Base-by-base conservation (phyloP, 225 moss, liverwort and hornwort species). In the Pleurozium schreberi region DNA sequence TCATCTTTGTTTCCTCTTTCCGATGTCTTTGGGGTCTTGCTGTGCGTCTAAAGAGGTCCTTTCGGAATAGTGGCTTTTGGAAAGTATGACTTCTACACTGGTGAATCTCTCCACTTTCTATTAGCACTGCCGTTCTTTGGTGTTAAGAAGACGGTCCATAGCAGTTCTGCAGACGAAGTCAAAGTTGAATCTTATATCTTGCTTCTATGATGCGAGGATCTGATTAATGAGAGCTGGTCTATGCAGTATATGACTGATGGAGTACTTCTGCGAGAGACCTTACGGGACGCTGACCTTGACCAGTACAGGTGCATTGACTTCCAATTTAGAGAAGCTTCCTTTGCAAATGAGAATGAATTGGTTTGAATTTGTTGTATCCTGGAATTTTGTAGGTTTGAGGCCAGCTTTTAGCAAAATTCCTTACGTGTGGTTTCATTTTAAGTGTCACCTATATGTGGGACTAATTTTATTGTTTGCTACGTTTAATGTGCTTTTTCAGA, bases 241-340 rank as follows among this genome's bases (percentile, higher is more conserved):
- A 74, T 89, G 92, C 97, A 98, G 97, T 99, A 99, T 86, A 99
- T 99, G 99, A 99, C 99, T 57, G 99, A 99, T 89, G 99, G 99
- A 77, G 99, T 99, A 67, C 96, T 99, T 83, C 93, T 99, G 81
- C 97, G 99, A 73, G 99, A 99, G 84, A 99, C 99, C 50, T 91
- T 99, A 86, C 93, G 97, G 76, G 99, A 99, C 82, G 90, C 97
- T 88, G 99, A 99, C 81, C 96, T 99, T 77, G 96, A 99, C 87
- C 94, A 97, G 55, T 99, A 99, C 91, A 97, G 98, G 98, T 97
- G 86, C 67, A 77, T 69, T 68, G 63, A 62, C 76, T 67, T 81
- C 77, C 85, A 79, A 49, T 40, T 57, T 21, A 65, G 71, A 85
- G 85, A 85, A 30, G 9, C 69, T 70, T 49, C 38, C 64, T 84